phyloP scores from a whole-genome alignment of 2,329 filamentous ascomycete genomes.

The Aspergillus aculeatinus region DNA sequence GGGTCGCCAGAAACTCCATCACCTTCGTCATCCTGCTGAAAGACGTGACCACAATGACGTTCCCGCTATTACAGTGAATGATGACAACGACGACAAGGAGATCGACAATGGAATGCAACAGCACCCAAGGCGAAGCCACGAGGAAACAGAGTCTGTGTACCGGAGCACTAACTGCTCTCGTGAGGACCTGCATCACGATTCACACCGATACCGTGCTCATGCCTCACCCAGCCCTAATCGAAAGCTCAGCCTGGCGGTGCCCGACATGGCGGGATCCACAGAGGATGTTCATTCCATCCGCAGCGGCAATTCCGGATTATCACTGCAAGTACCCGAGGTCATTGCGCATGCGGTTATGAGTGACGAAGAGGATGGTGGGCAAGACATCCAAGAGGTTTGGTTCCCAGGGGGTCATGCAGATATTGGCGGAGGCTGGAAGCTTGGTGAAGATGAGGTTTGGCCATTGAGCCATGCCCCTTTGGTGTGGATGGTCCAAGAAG shows the following conservation, averaged over 20 bases:
- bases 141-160: slow-evolving; percentile 30
- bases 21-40: slow-evolving; percentile 19
- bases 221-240: slow-evolving; percentile 18
- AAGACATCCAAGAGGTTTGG: slow-evolving; percentile 74
- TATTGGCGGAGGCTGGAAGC: slow-evolving; percentile 73
- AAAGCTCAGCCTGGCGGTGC: slow-evolving; percentile 27
- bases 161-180: slow-evolving; percentile 27
- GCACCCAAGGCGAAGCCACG: slow-evolving; percentile 8
- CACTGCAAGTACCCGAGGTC: slow-evolving; percentile 28
- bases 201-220: slow-evolving; percentile 30
- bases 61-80: slow-evolving; percentile 35
- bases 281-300: slow-evolving; percentile 33
- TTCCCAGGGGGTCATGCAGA: slow-evolving; percentile 78
- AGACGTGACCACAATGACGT: slow-evolving; percentile 20
- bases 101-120: slow-evolving; percentile 4
- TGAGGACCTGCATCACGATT: slow-evolving; percentile 15
- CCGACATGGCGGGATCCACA: slow-evolving; percentile 25
- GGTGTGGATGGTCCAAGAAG: slow-evolving; percentile 69
- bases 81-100: slow-evolving; percentile 14
- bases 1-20: slow-evolving; percentile 25
- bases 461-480: slow-evolving; percentile 67
- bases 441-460: slow-evolving; percentile 53
- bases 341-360: slow-evolving; percentile 14
- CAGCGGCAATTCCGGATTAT: slow-evolving; percentile 31
- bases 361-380: slow-evolving; percentile 45